Percentiles rank a stretch among this genome's conserved stretches.
Evolutionary conservation across 345 rosid species (phyloP).

Genomic region (Pelargonium nanum): DNA sequence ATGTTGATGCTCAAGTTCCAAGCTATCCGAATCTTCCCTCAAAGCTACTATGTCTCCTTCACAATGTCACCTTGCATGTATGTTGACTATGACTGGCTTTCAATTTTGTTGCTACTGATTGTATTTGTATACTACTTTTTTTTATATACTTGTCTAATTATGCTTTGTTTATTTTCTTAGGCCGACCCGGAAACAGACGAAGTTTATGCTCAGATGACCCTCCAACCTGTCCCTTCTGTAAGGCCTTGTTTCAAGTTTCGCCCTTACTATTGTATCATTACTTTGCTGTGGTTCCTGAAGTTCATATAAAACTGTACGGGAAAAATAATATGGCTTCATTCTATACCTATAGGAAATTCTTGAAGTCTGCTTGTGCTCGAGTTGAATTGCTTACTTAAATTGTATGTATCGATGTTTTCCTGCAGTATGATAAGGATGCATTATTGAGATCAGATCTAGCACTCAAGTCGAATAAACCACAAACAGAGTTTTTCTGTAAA

Average conservation of each 20-base stretch:
- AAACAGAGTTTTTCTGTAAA: constrained; percentile 86
- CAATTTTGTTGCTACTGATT: background rate
- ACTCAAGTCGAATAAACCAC: constrained; percentile 55
- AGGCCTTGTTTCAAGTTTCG: constrained; percentile 19
- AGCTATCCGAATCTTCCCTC: constrained; percentile 88
- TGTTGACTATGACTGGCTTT: background rate
- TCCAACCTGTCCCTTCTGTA: constrained; percentile 73
- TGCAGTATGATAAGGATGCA: constrained; percentile 88
- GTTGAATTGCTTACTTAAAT: no score
- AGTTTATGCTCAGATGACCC: constrained; percentile 96
- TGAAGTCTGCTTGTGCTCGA: no score
- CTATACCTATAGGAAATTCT: no score
- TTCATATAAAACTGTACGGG: no score
- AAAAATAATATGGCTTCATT: no score
- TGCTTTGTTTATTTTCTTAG: constrained; percentile 29
- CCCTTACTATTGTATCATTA: background rate
- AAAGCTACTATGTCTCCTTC: constrained; percentile 75
- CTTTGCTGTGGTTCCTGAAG: background rate
- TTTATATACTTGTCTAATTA: background rate
- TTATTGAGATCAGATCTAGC: constrained; percentile 80
- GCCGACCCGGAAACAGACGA: constrained; percentile 95
- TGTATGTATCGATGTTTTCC: background rate
- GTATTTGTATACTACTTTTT: background rate
- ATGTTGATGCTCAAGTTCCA: constrained; percentile 63
- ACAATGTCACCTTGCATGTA: constrained; percentile 77